A percentile compares a stretch with the other conserved stretches of the same genome.
Evolutionary conservation across 352 stramenopile genomes (phyloP).

Genomic region (Saprolegnia parasitica): DNA sequence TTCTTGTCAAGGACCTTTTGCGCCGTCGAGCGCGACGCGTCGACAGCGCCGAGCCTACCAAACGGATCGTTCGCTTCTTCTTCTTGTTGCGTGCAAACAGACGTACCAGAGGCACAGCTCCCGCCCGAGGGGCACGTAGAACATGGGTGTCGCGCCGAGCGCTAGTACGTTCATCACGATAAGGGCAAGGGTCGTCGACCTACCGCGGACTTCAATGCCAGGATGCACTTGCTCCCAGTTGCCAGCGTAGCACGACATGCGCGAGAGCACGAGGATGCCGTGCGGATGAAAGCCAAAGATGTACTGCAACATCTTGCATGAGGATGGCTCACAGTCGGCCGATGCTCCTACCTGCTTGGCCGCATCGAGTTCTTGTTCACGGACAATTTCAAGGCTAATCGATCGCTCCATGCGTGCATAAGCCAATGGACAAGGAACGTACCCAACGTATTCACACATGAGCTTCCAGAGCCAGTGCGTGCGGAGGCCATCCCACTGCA

Average conservation of each 20-base stretch:
- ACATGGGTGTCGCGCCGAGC: conserved; percentile 34
- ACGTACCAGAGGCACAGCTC: conserved; percentile 61
- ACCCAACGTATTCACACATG: conserved; percentile 46
- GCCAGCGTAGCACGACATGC: conserved; percentile 53
- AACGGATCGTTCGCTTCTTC: no score
- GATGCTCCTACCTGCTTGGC: conserved; percentile 35
- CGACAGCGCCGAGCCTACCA: conserved; percentile 49
- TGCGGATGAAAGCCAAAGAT: conserved; percentile 73
- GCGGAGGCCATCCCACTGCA: conserved; percentile 50
- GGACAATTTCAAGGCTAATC: conserved; percentile 50
- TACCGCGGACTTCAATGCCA: conserved; percentile 46
- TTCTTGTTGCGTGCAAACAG: conserved; percentile 2
- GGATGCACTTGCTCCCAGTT: conserved; percentile 70
- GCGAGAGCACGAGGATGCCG: conserved; percentile 62
- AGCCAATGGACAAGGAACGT: background rate
- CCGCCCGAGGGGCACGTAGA: conserved; percentile 52
- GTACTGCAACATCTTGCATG: conserved; percentile 34
- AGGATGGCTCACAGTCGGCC: background rate
- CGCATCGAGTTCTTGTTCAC: conserved; percentile 50
- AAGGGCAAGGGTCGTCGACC: background rate
- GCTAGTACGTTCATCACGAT: conserved; percentile 28
- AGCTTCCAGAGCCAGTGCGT: conserved; percentile 47
- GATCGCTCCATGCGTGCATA: conserved; percentile 1
- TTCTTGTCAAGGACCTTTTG: conserved; percentile 64
- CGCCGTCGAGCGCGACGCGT: conserved; percentile 60